Percentiles rank a stretch among this genome's conserved stretches.
Conservation (phyloP, 805 yeast species). For the Candida quercuum region DNA sequence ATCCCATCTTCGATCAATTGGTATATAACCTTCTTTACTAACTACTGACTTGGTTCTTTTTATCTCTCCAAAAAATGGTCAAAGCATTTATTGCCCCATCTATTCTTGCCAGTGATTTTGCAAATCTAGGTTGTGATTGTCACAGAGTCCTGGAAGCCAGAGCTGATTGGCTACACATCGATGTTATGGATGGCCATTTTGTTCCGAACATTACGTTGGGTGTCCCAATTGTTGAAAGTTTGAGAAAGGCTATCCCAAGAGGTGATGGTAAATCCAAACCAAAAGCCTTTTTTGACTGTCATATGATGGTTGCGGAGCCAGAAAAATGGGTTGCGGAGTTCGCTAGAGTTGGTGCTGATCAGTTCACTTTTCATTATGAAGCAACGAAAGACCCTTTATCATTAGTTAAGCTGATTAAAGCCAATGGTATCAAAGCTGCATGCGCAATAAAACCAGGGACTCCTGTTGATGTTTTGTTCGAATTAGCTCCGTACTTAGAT, state of each 20-base stretch:
- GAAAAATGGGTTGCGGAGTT: conserved; percentile 91
- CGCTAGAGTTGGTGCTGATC: conserved; percentile 92
- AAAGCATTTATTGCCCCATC: conserved; percentile 90
- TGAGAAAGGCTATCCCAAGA: conserved; percentile 74
- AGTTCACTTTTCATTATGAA: conserved; percentile 94
- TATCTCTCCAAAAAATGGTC: conserved; percentile 48
- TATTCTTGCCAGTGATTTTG: conserved; percentile 86
- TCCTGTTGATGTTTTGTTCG: conserved; percentile 74
- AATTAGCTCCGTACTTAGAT: conserved; percentile 72
- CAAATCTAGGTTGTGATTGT: conserved; percentile 85
- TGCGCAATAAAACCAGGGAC: conserved; percentile 95
- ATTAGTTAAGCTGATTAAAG: conserved; percentile 70
- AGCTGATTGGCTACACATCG: conserved; percentile 97
- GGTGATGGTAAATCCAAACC: conserved; percentile 41
- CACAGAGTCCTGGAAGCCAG: conserved; percentile 70
- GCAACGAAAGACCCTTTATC: conserved; percentile 75
- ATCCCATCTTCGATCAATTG: too few species aligned
- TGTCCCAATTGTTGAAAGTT: conserved; percentile 76
- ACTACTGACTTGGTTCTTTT: too few species aligned
- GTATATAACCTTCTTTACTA: too few species aligned
- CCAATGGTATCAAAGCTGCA: conserved; percentile 85
- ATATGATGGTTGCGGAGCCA: conserved; percentile 95
- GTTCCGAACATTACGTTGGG: conserved; percentile 97
- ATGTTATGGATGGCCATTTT: conserved; percentile 98
- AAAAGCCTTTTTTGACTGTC: conserved; percentile 78